Evolutionary conservation across 768 basidiomycete genomes (phyloP).

Genomic region (Boletus rufocinnamomeus): DNA sequence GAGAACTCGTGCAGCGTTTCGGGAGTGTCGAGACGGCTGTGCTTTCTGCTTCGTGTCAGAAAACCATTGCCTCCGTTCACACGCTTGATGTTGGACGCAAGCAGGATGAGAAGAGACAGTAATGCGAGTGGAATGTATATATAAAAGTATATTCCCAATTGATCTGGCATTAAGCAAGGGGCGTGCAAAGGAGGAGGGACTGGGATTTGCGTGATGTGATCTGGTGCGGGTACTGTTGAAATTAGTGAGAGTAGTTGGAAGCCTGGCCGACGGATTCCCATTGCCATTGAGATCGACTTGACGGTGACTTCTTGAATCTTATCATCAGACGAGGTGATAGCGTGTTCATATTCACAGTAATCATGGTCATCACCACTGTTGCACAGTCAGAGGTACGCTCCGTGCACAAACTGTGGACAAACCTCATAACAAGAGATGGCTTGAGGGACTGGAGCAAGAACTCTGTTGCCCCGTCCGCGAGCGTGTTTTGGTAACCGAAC

Average conservation of each 20-base stretch:
- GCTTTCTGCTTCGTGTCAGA: slow-evolving; percentile 9
- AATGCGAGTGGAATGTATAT: slow-evolving; percentile 70
- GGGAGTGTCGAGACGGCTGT: slow-evolving; percentile 11
- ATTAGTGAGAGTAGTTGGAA: slow-evolving; percentile 86
- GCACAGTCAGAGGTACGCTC: slow-evolving; percentile 9
- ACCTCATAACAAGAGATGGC: slow-evolving; percentile 80
- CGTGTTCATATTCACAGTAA: slow-evolving; percentile 79
- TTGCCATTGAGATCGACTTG: slow-evolving; percentile 88
- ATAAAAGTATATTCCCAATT: slow-evolving; percentile 72
- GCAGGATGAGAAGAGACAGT: slow-evolving; percentile 55
- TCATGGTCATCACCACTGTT: slow-evolving; percentile 92
- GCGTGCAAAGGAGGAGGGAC: slow-evolving; percentile 46
- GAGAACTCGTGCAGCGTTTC: slow-evolving; percentile 16
- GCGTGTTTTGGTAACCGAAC: slow-evolving; percentile 80
- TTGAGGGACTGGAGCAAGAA: slow-evolving; percentile 65
- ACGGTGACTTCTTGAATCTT: slow-evolving; percentile 76
- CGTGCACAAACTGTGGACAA: slow-evolving; percentile 15
- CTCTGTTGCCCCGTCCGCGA: slow-evolving; percentile 64
- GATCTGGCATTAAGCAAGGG: slow-evolving; percentile 83
- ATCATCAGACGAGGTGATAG: slow-evolving; percentile 24
- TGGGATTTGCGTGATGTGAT: slow-evolving; percentile 35
- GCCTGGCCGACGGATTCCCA: slow-evolving; percentile 82
- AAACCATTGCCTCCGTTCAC: slow-evolving; percentile 7
- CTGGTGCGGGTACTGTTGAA: slow-evolving; percentile 36
- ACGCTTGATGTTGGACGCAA: slow-evolving; percentile 30